These are phyloP conservation scores for Hysterangium stoloniferum DNA, from an alignment of 768 basidiomycete species.

Conservation along the genomic window DNA sequence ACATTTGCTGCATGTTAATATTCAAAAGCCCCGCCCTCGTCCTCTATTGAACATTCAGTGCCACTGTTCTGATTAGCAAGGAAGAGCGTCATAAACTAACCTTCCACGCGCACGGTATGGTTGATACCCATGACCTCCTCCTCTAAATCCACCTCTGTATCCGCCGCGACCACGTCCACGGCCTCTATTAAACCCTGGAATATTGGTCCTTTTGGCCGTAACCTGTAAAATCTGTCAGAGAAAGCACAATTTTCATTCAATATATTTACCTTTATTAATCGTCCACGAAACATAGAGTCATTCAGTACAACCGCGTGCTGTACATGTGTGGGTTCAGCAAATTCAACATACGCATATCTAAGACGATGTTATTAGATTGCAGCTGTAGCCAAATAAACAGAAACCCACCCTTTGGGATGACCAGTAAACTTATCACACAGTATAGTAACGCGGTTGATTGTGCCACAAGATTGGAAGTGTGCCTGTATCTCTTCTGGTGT, in stretches of 20 bases:
- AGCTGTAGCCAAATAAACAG: conserved; percentile 5
- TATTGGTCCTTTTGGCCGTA: conserved; percentile 89
- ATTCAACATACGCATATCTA: conserved; percentile 98
- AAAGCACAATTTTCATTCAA: neutral
- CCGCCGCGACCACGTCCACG: conserved; percentile 60
- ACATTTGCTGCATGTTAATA: neutral
- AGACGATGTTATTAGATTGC: conserved; percentile 10
- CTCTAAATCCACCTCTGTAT: conserved; percentile 50
- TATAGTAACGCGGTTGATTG: conserved; percentile 98
- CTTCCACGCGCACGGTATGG: conserved; percentile 70
- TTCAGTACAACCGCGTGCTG: conserved; percentile 89
- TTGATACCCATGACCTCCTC: conserved; percentile 48
- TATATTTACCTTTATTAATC: conserved; percentile 77
- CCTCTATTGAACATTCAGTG: conserved; percentile 37
- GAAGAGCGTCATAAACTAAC: conserved; percentile 34
- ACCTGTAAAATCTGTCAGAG: conserved; percentile 46
- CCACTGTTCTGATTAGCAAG: neutral
- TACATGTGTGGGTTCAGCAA: conserved; percentile 87
- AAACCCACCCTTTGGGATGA: conserved; percentile 88
- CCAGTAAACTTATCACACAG: conserved; percentile 99
- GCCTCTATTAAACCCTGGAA: conserved; percentile 86
- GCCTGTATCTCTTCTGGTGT: conserved; percentile 98
- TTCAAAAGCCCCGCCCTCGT: conserved; percentile 67
- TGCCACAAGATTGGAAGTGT: conserved; percentile 96
- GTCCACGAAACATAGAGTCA: conserved; percentile 90